These are phyloP conservation scores for Rubus idaeus DNA, from an alignment of 306 rosid species.

Conservation along the genomic window DNA sequence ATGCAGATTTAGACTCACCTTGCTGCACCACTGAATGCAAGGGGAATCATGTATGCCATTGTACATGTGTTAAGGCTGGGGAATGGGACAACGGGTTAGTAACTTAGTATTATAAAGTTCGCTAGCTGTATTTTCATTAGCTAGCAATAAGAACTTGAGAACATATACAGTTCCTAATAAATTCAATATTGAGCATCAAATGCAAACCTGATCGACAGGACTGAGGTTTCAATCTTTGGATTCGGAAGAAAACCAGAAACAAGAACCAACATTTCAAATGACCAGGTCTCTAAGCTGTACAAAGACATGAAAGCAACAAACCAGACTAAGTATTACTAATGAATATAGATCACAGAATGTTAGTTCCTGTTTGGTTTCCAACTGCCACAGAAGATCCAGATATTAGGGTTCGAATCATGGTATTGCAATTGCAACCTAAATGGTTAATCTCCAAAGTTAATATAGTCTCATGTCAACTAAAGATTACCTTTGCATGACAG, in stretches of 20 bases:
- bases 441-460: background rate
- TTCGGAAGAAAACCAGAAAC: slow-evolving; percentile 36
- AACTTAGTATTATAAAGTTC: background rate
- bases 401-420: background rate
- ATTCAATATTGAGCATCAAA: background rate
- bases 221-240: slow-evolving; percentile 37
- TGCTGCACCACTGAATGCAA: slow-evolving; percentile 41
- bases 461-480: background rate
- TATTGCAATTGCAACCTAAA: background rate
- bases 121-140: background rate
- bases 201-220: slow-evolving; percentile 30
- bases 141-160: background rate
- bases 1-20: slow-evolving; percentile 28
- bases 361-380: background rate
- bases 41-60: slow-evolving; percentile 45
- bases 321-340: background rate
- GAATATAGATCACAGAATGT: background rate
- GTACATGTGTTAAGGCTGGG: slow-evolving; percentile 33
- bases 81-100: background rate
- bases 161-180: background rate
- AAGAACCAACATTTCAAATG: slow-evolving; percentile 34
- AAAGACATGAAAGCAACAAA: background rate
- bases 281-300: slow-evolving; percentile 32
- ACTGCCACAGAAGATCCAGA: background rate
- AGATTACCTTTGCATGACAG: slow-evolving; percentile 28